These are phyloP conservation scores for Annulohypoxylon stygium DNA, from an alignment of 495 filamentous ascomycete genomes.

Conservation along the genomic window DNA sequence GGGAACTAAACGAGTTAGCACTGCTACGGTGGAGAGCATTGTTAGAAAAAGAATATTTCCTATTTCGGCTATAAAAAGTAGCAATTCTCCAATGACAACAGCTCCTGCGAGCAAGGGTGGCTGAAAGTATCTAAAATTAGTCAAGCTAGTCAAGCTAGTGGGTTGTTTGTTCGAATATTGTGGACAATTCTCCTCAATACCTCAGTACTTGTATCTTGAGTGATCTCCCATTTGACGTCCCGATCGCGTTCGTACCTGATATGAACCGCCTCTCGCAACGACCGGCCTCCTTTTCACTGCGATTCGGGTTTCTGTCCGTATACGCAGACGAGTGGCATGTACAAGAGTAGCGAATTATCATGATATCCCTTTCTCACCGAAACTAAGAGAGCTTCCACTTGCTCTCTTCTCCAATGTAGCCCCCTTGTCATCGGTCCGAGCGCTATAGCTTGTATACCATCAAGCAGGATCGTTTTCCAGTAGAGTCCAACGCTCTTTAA, in stretches of 20 bases:
- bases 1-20: not conserved
- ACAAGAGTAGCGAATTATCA: conserved; percentile 57
- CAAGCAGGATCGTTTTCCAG: conserved; percentile 68
- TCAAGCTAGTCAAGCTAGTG: conserved; percentile 29
- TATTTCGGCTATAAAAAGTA: conserved; percentile 42
- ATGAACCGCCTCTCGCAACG: conserved; percentile 18
- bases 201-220: no score
- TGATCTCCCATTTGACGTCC: not conserved
- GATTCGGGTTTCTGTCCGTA: conserved; percentile 62
- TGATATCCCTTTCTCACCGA: conserved; percentile 62
- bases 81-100: conserved; percentile 40
- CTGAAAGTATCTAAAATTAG: conserved; percentile 45
- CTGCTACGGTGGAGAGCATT: not conserved
- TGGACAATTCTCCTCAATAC: conserved; percentile 24
- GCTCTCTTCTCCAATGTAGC: conserved; percentile 60
- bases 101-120: conserved; percentile 47
- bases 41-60: conserved; percentile 34
- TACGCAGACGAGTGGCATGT: conserved; percentile 66
- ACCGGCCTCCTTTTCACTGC: not conserved
- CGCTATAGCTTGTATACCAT: conserved; percentile 73
- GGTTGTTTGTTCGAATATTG: conserved; percentile 23
- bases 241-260: conserved; percentile 5
- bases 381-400: conserved; percentile 63
- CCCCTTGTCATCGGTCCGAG: conserved; percentile 72
- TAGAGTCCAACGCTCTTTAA: conserved; percentile 73